Base-by-base conservation (phyloP, 1,284 basidiomycete species). In the Ustilago bromivora region DNA sequence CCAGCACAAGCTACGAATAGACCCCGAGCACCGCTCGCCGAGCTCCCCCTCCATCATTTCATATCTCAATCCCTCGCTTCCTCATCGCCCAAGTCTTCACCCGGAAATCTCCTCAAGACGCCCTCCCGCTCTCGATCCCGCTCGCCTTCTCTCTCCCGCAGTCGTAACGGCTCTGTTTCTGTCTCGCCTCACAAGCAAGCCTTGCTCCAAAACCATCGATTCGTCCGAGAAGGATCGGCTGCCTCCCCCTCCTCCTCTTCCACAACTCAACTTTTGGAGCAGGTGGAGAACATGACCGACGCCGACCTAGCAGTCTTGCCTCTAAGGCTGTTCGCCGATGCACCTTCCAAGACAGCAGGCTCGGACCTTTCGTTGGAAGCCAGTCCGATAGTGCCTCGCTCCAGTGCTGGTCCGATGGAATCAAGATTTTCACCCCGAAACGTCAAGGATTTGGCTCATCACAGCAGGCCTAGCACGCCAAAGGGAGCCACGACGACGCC, bases 161-260 rank as follows among this genome's bases (percentile, higher is more conserved):
- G 74, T 52, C 65, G 65, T 28, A 54, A 61, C 23, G 61, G 59
- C 32, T 76, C 74, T 0, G 47, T 66, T 19, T 71, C 74, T 5
- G 74, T 76, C 19, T 76, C 74, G 15, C 74, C 74, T 5, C 74
- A 76, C 51, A 76, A 76, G 31, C 74, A 76, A 49, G 74, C 69
- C 31, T 28, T 76, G 15, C 46, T 76, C 7, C 74, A 76, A 23
- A 71, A 64, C 52, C 74, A 76, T 46, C 61, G 69, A 13, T 61
- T 66, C 5, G 69, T 68, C 36, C 69, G 74, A 43, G 69, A 71
- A 58, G 73, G 68, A 10, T 68, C 73, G 2, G 55, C 51, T 12
- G 70, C 61, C 5, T 72, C 70, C 3, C 70, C 64, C 10, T 71
- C 69, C 10, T 41, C 49, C 49, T 31, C 38, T 40, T 40, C 49